Evolutionary conservation across 257 asterid species (phyloP), one percentile per base, ranked within the genome.

Genomic region (Nemophila menziesii): DNA sequence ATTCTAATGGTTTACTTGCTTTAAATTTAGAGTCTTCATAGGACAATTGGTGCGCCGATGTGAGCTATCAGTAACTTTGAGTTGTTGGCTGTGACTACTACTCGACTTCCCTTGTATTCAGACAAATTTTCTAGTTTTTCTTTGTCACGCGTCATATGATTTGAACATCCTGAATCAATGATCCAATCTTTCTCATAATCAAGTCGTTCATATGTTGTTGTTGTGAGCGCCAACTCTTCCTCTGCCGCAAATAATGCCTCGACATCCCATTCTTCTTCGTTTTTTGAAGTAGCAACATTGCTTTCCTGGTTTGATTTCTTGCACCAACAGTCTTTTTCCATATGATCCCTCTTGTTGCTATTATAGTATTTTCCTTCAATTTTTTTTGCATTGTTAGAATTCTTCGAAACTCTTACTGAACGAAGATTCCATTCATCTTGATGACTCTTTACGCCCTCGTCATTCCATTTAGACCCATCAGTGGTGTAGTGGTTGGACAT

Each of bases 201-300:
- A n/a, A n/a, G n/a, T n/a, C n/a, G n/a, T n/a, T n/a, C n/a, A n/a
- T n/a, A n/a, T n/a, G n/a, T n/a, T n/a, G n/a, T n/a, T n/a, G n/a
- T n/a, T n/a, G n/a, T n/a, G n/a, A n/a, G n/a, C n/a, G n/a, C n/a
- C n/a, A n/a, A 39, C 46, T 45, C 2, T 13, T 52, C 50, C 23
- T 61, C 7, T 50, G 56, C 18, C 9, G 24, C 43, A 19, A 24
- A 47, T 5, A 29, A 20, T 16, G 44, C 63, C 20, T 44, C 61
- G 1, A 16, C 48, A 34, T 60, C 66, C 34, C 51, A 36, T 17
- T 55, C 54, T 8, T 61, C 63, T 26, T 60, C 55, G 11, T 22
- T 38, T 45, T 55, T 45, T 3, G 54, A 45, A 46, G 33, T 26
- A 11, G 33, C 41, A 22, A 11, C n/a, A 18, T 56, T 56, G 13